Conservation (phyloP, 257 asterid species). For the Osmanthus fragrans region DNA sequence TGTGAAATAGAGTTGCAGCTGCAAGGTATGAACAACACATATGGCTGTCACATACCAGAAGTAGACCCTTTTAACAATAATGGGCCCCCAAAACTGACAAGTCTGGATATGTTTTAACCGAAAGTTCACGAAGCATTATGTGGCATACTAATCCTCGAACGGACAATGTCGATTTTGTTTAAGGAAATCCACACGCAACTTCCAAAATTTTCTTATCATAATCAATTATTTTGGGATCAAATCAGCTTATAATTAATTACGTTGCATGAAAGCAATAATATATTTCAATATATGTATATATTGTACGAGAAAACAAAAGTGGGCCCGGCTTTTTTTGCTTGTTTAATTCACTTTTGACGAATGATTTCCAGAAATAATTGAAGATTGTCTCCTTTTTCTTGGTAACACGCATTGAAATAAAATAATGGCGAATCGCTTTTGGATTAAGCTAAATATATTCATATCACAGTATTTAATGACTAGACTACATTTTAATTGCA, state of each 20-base stretch:
- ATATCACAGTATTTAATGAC: no score
- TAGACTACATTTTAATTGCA: no score
- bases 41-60: not conserved
- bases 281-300: not conserved
- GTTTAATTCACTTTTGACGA: not conserved
- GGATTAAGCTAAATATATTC: not conserved
- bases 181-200: conserved; percentile 17
- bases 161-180: not conserved
- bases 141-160: conserved; percentile 20
- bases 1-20: not conserved
- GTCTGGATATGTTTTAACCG: conserved; percentile 12
- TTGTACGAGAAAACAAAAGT: not conserved
- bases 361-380: not conserved
- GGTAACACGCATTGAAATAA: not conserved
- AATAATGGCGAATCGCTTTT: not conserved
- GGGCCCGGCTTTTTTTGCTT: not conserved
- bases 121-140: conserved; percentile 3
- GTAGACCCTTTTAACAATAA: not conserved
- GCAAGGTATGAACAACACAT: not conserved
- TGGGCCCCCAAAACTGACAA: not conserved
- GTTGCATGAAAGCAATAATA: not conserved
- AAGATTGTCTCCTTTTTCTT: not conserved
- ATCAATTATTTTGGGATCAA: not conserved
- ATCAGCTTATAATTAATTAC: not conserved
- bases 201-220: not conserved